Base-by-base conservation (phyloP, 192 early-diverging fungal species). In the Rhizophagus clarus region DNA sequence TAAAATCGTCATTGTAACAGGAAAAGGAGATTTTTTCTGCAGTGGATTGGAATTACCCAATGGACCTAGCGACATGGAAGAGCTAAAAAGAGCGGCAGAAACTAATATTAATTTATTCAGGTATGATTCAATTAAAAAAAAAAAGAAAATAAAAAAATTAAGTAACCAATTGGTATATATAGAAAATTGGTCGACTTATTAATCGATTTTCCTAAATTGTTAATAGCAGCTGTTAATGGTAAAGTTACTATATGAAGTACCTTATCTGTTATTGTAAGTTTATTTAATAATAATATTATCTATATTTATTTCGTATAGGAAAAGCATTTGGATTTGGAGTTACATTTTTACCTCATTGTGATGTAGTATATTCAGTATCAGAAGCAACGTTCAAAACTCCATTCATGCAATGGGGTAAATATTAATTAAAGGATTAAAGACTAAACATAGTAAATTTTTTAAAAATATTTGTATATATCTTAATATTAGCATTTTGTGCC, bases 151-250 rank as follows among this genome's bases (percentile, higher is more conserved):
- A 15, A 20, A 20, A 47, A 17, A 56, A 56, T 56, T 3, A 20
- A 56, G 22, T 56, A 5, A 17, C 4, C 22, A 20, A 56, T 56
- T 20, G 0, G 12, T 15, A 14, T 37, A 26, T 2, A 40, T 69
- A 20, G 34, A 69, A 31, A 37, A 31, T 29, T 69, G 2, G 67
- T 34, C 12, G 17, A 37, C 29, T 69, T 69, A 28, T 69, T 93
- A 81, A 90, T 94, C 37, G 82, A 87, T 56, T 93, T 90, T 64
- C 93, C 92, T 40, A 91, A 93, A 69, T 82, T 93, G 12, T 84
- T 94, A 14, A 90, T 94, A 77, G 92, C 86, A 22, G 92, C 90
- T 22, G 85, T 93, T 66, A 92, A 94, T 79, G 93, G 90, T 87
- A 84, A 28, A 37, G 12, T 68, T 7, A 42, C 8, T 10, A 40